Evolutionary conservation across 805 yeast genomes (phyloP).

Genomic region (Pichia insulana): DNA sequence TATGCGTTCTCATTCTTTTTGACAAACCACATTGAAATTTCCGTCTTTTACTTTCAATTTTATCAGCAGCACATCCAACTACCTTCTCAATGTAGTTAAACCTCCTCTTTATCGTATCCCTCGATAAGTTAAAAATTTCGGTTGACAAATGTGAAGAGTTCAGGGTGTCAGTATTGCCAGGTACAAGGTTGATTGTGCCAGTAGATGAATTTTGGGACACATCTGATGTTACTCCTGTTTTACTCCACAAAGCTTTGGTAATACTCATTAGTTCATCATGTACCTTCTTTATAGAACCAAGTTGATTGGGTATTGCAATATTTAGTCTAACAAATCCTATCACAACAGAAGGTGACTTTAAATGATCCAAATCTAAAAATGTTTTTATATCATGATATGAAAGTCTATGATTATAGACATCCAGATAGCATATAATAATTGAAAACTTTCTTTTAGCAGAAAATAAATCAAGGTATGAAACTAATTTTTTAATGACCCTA

Average conservation of each 20-base stretch:
- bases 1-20: too few species aligned
- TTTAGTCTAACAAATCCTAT: conserved; percentile 10
- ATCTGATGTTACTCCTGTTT: neutral
- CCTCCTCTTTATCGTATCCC: too few species aligned
- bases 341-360: neutral
- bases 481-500: conserved; percentile 7
- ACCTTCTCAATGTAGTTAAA: too few species aligned
- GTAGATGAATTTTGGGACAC: too few species aligned
- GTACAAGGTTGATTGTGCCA: too few species aligned
- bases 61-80: too few species aligned
- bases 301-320: neutral
- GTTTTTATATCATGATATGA: conserved; percentile 4
- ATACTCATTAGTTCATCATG: neutral
- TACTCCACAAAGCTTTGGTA: conserved; percentile 5
- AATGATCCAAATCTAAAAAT: conserved; percentile 1
- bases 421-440: conserved; percentile 9
- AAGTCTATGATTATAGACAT: conserved; percentile 1
- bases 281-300: neutral
- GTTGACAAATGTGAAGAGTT: too few species aligned
- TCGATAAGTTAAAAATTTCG: too few species aligned
- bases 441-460: conserved; percentile 6
- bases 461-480: conserved; percentile 3
- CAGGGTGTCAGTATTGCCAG: too few species aligned
- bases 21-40: too few species aligned
- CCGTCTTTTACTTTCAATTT: too few species aligned